Evolutionary conservation across 345 rosid species (phyloP), one percentile per base, ranked within the genome.

Genomic region (Pseudoturritis turrita): DNA sequence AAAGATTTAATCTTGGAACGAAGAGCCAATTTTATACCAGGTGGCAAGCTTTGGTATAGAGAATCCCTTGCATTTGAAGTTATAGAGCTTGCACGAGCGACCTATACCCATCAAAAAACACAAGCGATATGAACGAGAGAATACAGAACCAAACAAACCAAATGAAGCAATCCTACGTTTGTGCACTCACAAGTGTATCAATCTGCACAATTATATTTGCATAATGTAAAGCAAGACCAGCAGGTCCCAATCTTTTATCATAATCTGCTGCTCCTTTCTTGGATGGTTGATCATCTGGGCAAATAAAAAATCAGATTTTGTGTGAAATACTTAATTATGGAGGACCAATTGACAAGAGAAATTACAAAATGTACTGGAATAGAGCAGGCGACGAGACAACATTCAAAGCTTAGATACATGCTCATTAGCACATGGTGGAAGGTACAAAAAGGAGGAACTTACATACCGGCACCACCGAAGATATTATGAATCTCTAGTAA

Each of bases 211-310:
- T 78, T 25, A 91, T 71, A 62, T 85, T 87, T 50, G 98, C 98
- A 71, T 91, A 91, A 62, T 94, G 96, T 77, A 91, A 75, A 10
- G 95, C 92, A 71, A 91, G 98, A 68, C 95, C 96, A 72, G 91
- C 88, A 65, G 81, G 72, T 65, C 98, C 98, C 76, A 93, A 71
- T 78, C 79, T 86, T 75, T 77, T 83, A 66, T 76, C 74, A 71
- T 58, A 49, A 66, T 57, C 78, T 36, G 54, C 33, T 36, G 68
- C 72, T 59, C 70, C 84, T 70, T 78, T 76, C 26, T 66, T 73
- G 5, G 64, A 55, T 28, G 31, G 57, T 56, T 75, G 61, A 71
- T 67, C 80, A 78, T 75, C 84, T 81, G 36, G 29, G 19, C 31
- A 72, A 18, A 50, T 22, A 46, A 7, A 41, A 40, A 19, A 3